These are phyloP conservation scores for Tripterygium wilfordii DNA, from an alignment of 177 flowering plant species.

Conservation along the genomic window DNA sequence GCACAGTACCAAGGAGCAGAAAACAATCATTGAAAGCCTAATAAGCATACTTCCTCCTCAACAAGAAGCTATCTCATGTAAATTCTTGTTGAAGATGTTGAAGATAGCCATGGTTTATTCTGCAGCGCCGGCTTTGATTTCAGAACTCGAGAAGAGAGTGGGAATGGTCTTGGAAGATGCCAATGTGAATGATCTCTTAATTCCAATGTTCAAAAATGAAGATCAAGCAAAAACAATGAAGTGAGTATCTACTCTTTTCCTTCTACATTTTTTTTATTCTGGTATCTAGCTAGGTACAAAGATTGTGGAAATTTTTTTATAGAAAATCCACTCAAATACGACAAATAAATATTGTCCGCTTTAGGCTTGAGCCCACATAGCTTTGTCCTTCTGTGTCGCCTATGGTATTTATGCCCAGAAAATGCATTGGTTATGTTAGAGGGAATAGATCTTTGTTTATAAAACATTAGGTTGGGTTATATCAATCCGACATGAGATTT, in stretches of 20 bases:
- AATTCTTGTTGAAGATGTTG: slow-evolving; percentile 60
- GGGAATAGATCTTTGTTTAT: too few relatives aligned
- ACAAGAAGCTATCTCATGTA: slow-evolving; percentile 58
- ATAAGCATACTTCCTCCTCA: slow-evolving; percentile 64
- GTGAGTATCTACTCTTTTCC: slow-evolving; percentile 24
- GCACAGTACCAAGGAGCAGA: slow-evolving; percentile 49
- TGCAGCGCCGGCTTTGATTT: slow-evolving; percentile 59
- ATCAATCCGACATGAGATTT: too few relatives aligned
- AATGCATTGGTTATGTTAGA: too few relatives aligned
- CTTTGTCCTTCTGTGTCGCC: too few relatives aligned
- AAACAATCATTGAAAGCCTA: slow-evolving; percentile 66
- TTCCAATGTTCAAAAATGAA: slow-evolving; percentile 45
- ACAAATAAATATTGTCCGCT: too few relatives aligned
- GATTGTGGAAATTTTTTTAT: too few relatives aligned
- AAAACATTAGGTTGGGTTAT: too few relatives aligned
- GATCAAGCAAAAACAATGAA: slow-evolving; percentile 30
- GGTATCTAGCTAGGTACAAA: too few relatives aligned
- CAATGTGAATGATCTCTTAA: slow-evolving; percentile 55
- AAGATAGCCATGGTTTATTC: slow-evolving; percentile 60
- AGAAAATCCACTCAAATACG: too few relatives aligned
- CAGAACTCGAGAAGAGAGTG: slow-evolving; percentile 75
- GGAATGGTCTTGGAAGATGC: slow-evolving; percentile 73
- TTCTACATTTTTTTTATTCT: not conserved
- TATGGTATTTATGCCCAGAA: too few relatives aligned
- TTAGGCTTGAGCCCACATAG: too few relatives aligned